A percentile compares a stretch with the other conserved stretches of the same genome.
phyloP scores from a whole-genome alignment of 352 stramenopile species.

The Phytopythium oedochilum region DNA sequence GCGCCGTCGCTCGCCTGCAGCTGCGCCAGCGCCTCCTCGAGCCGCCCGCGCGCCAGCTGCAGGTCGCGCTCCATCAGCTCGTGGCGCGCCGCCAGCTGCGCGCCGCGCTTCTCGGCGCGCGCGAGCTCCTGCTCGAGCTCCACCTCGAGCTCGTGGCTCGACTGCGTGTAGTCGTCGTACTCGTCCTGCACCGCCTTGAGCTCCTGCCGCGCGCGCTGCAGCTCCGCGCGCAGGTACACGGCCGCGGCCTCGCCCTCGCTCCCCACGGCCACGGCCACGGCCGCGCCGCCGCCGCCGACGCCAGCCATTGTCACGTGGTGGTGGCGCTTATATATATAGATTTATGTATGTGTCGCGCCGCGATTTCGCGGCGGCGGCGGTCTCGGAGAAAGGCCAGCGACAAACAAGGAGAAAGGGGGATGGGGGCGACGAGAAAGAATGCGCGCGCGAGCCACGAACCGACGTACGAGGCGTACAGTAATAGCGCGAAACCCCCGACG shows the following conservation, averaged over 20 bases:
- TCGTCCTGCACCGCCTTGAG: constrained; percentile 64
- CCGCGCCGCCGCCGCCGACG: neutral
- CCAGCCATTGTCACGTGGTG: neutral
- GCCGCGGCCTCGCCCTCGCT: constrained; percentile 19
- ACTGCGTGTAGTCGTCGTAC: constrained; percentile 83
- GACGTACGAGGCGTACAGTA: too few relatives aligned
- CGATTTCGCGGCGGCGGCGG: too few relatives aligned
- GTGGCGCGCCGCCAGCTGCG: constrained; percentile 33
- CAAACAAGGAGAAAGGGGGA: neutral
- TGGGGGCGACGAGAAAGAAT: neutral
- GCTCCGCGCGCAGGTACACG: constrained; percentile 34
- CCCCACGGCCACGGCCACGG: neutral
- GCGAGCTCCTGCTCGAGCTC: constrained; percentile 74
- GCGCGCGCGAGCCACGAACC: too few relatives aligned
- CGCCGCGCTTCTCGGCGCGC: constrained; percentile 50
- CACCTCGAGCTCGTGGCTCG: constrained; percentile 72
- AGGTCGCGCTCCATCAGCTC: constrained; percentile 56
- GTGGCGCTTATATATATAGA: neutral
- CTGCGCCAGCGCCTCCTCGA: constrained; percentile 50
- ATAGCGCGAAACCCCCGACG: neutral
- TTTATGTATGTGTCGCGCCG: too few relatives aligned
- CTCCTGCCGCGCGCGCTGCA: constrained; percentile 53
- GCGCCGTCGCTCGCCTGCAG: constrained; percentile 52
- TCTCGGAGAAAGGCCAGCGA: neutral
- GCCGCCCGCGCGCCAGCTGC: constrained; percentile 32